Evolutionary conservation across 176 grass and related monocot genomes (phyloP).

Genomic region (Carex littledalei): DNA sequence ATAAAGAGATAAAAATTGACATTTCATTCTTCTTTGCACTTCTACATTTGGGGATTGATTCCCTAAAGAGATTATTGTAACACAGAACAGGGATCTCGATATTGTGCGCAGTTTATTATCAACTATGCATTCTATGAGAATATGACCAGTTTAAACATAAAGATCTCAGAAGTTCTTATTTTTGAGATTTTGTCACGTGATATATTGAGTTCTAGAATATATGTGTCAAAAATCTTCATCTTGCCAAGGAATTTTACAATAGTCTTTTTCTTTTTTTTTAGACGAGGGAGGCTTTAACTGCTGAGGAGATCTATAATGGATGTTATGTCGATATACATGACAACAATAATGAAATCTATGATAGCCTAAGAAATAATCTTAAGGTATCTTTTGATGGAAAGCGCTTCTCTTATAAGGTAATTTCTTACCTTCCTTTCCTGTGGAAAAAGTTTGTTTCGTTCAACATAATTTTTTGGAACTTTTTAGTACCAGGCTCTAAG

Average conservation of each 20-base stretch:
- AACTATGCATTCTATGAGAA: not conserved
- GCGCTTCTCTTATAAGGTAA: conserved; percentile 91
- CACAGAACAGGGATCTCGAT: not conserved
- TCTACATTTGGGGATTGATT: not conserved
- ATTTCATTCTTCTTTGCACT: not conserved
- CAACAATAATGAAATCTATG: conserved; percentile 71
- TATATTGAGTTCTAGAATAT: conserved; percentile 2
- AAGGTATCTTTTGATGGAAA: conserved; percentile 84
- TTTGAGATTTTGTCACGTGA: not conserved
- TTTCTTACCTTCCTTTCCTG: not conserved
- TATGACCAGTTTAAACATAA: not conserved
- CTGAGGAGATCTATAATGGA: conserved; percentile 76
- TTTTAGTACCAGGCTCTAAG: not conserved
- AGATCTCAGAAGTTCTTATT: not conserved
- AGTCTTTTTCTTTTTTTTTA: conserved; percentile 29
- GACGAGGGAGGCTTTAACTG: conserved; percentile 71
- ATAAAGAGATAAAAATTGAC: not conserved
- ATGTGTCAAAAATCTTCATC: not conserved
- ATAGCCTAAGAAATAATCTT: conserved; percentile 77
- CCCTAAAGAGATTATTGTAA: not conserved
- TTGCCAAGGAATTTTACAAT: not conserved
- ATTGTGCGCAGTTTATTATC: not conserved
- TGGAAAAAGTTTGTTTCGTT: not conserved
- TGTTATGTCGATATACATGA: conserved; percentile 83
- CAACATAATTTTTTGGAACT: not conserved